Percentiles rank a stretch among this genome's conserved stretches.
These are phyloP conservation scores for Dissophora globulifera DNA, from an alignment of 192 early-diverging fungal genomes.

Conservation along the genomic window DNA sequence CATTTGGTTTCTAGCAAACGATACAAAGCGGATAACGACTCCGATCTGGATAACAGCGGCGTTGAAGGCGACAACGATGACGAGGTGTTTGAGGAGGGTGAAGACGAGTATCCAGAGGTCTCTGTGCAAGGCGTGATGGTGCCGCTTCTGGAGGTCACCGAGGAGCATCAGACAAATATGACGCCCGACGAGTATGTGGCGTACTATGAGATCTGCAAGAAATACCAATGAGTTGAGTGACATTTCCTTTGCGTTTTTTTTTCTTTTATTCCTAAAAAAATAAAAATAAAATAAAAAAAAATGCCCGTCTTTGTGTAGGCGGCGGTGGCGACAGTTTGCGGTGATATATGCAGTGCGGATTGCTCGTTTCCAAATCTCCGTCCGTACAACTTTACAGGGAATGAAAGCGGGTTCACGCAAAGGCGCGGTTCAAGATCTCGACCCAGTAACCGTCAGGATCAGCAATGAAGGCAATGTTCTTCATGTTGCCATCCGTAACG, in stretches of 20 bases:
- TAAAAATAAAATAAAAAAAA: too few relatives aligned
- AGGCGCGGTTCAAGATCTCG: conserved; percentile 58
- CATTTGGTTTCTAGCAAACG: conserved; percentile 22
- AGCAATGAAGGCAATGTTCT: conserved; percentile 83
- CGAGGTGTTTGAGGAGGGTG: conserved; percentile 28
- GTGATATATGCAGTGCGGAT: too few relatives aligned
- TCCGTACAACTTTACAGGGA: too few relatives aligned
- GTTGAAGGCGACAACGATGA: conserved; percentile 4
- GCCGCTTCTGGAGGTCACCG: conserved; percentile 61
- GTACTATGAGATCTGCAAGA: conserved; percentile 41
- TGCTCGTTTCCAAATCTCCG: too few relatives aligned
- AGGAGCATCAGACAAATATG: conserved; percentile 65
- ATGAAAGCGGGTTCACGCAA: too few relatives aligned
- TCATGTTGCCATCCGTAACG: conserved; percentile 80
- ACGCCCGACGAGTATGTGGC: conserved; percentile 66
- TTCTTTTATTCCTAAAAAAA: too few relatives aligned
- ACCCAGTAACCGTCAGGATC: conserved; percentile 91
- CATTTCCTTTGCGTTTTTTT: too few relatives aligned
- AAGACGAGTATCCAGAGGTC: conserved; percentile 34
- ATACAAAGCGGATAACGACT: conserved; percentile 17
- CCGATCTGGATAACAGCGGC: conserved; percentile 33
- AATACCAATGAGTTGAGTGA: conserved; percentile 17
- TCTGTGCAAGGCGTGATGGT: conserved; percentile 54
- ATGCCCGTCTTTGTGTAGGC: too few relatives aligned
- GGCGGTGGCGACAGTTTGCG: too few relatives aligned